Evolutionary conservation across 2,329 filamentous ascomycete genomes (phyloP), one percentile per base, ranked within the genome.

Genomic region (Aurifilum marmelostoma): DNA sequence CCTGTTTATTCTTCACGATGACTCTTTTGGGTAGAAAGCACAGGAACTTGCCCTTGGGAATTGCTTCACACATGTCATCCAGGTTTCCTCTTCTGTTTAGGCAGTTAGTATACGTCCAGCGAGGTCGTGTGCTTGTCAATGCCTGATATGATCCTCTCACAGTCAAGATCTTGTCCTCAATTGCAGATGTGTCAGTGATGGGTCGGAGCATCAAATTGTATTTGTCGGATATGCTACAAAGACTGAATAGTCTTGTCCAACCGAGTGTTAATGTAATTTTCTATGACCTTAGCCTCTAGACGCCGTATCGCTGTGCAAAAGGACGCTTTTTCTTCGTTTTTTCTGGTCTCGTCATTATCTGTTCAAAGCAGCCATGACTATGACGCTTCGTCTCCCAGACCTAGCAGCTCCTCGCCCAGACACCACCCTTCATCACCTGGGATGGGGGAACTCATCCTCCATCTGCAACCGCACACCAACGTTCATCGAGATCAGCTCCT

Each of bases 401-500:
- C 59, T 14, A 8, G 6, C 34, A 34, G 32, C 65, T 58, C 37
- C 50, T 27, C n/a, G 27, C n/a, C 29, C 4, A 4, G 11, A 14
- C 6, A 47, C 7, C 18, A 47, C 2, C n/a, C 41, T 32, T 21
- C 37, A 43, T 69, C 73, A 77, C 70, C 78, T 80, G 32, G 87
- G 87, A 74, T 89, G 87, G 21, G 94, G 94, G 79, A 99, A 99
- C 81, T 98, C 93, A 77, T 99, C 96, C 75, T 93, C 93, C 73
- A 99, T 82, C 83, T 95, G 92, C 81, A 99, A 83, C 69, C 92
- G 87, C 70, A 97, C 95, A 71, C 94, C 92, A n/a, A 99, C 93
- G 79, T 99, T 99, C 96, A 99, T 99, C 79, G 93, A 97, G 77
- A 97, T 91, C 76, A 99, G 81, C 82, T 99, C 96, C 83, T 99